A percentile compares a stretch with the other conserved stretches of the same genome.
These are phyloP conservation scores for Pigoraptor vietnamica DNA, from an alignment of 78 protist species.

Conservation along the genomic window DNA sequence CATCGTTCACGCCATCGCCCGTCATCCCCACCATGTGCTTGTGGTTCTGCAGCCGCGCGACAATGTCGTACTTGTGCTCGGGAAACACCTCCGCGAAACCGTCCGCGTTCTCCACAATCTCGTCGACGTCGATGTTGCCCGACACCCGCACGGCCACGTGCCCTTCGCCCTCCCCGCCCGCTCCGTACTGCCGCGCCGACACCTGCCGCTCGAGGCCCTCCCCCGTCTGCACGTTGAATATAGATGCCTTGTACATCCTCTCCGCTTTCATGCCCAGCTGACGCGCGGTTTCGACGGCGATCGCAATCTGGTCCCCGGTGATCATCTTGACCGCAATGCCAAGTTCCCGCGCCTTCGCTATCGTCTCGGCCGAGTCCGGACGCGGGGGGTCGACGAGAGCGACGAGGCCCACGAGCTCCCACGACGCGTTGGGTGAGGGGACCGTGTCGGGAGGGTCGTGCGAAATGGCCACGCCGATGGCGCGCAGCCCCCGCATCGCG, in stretches of 20 bases:
- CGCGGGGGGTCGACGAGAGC: constrained; percentile 97
- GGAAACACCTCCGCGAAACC: constrained; percentile 3
- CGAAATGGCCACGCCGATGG: constrained; percentile 53
- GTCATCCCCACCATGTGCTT: constrained; percentile 83
- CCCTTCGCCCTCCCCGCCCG: too few species aligned
- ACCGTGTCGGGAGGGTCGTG: neutral
- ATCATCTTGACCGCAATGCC: constrained; percentile 91
- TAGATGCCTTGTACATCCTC: neutral
- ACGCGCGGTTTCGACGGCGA: constrained; percentile 71
- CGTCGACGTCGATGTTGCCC: neutral
- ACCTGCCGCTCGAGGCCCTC: neutral
- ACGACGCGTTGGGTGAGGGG: constrained; percentile 32
- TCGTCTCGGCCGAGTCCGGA: constrained; percentile 62
- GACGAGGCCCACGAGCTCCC: constrained; percentile 81
- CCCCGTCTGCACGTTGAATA: too few species aligned
- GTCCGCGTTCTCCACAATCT: neutral
- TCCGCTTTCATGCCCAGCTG: neutral
- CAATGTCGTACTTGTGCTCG: neutral
- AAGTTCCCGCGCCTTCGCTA: constrained; percentile 43
- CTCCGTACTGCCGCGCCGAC: neutral
- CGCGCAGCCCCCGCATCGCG: constrained; percentile 79
- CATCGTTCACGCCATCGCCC: constrained; percentile 96
- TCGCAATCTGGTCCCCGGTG: constrained; percentile 97
- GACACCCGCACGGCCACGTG: too few species aligned
- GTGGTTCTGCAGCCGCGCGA: constrained; percentile 13